Percentiles rank a stretch among this genome's conserved stretches.
Evolutionary conservation across 805 yeast genomes (phyloP).

Genomic region (Suhomyces kilbournensis): DNA sequence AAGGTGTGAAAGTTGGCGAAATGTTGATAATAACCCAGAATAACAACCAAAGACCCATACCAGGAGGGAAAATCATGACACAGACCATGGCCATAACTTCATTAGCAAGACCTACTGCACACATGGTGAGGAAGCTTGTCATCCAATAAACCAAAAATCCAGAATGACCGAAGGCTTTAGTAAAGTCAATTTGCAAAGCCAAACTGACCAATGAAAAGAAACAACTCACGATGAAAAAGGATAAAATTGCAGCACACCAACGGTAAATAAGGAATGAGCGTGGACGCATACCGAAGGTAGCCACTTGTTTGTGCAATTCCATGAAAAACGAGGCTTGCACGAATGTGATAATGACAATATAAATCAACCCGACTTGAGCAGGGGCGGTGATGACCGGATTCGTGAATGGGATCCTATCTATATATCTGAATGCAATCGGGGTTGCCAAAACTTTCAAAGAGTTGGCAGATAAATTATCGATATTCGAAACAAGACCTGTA

Average conservation of each 20-base stretch:
- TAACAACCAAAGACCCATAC: conserved; percentile 51
- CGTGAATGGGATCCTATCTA: conserved; percentile 51
- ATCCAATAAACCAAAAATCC: conserved; percentile 79
- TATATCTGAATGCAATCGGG: conserved; percentile 32
- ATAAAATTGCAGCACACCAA: conserved; percentile 44
- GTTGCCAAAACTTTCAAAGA: conserved; percentile 19
- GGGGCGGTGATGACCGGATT: conserved; percentile 60
- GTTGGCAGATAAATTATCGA: conserved; percentile 7
- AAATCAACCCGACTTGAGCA: conserved; percentile 71
- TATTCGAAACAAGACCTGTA: conserved; percentile 14
- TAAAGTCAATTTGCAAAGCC: conserved; percentile 64
- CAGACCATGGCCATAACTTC: conserved; percentile 59
- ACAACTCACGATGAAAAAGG: conserved; percentile 57
- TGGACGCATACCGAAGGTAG: conserved; percentile 41
- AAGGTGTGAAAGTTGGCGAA: conserved; percentile 31
- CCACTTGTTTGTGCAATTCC: conserved; percentile 50
- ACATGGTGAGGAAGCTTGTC: conserved; percentile 62
- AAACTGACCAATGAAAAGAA: conserved; percentile 59
- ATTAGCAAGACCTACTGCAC: conserved; percentile 73
- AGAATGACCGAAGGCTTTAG: conserved; percentile 55
- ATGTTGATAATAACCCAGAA: conserved; percentile 28
- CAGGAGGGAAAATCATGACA: conserved; percentile 56
- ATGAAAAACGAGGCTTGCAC: conserved; percentile 64
- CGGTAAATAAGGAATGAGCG: conserved; percentile 52
- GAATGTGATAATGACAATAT: conserved; percentile 66